A percentile compares a stretch with the other conserved stretches of the same genome.
Conservation (phyloP, 106 monocot species). For the Dendrobium chrysotoxum region DNA sequence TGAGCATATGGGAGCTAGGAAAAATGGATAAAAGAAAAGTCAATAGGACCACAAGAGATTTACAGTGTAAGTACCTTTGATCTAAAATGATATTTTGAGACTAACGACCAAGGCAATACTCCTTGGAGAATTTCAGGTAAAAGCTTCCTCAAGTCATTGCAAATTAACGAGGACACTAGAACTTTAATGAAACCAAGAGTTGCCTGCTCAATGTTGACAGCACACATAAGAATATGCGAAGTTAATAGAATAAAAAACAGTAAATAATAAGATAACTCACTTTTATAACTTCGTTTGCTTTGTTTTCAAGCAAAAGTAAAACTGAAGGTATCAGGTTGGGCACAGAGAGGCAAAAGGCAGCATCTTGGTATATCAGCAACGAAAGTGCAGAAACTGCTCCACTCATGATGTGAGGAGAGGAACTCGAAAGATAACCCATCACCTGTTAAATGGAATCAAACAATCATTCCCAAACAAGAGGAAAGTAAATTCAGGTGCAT, state of each 20-base stretch:
- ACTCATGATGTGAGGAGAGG: slow-evolving; percentile 93
- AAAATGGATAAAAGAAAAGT: neutral
- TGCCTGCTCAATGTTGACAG: slow-evolving; percentile 43
- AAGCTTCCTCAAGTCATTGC: slow-evolving; percentile 37
- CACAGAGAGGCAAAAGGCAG: slow-evolving; percentile 53
- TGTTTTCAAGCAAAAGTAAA: slow-evolving; percentile 64
- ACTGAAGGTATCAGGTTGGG: slow-evolving; percentile 80
- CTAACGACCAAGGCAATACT: slow-evolving; percentile 78
- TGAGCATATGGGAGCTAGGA: neutral
- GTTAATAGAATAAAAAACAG: slow-evolving; percentile 1
- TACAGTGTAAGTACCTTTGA: slow-evolving; percentile 48
- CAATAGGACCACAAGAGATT: neutral
- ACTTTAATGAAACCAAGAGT: slow-evolving; percentile 89
- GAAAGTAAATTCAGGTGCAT: neutral
- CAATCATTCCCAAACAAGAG: neutral
- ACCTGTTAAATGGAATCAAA: slow-evolving; percentile 41
- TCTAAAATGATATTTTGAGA: slow-evolving; percentile 91
- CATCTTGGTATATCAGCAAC: slow-evolving; percentile 73
- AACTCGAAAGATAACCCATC: slow-evolving; percentile 91
- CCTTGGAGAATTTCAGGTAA: slow-evolving; percentile 62
- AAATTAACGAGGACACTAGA: slow-evolving; percentile 51
- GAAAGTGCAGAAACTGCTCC: slow-evolving; percentile 95
- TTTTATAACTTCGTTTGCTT: slow-evolving; percentile 82
- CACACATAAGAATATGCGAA: neutral
- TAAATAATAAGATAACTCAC: slow-evolving; percentile 27